Conservation (phyloP, 2,329 filamentous ascomycete species). For the Biscogniauxia mediterranea region DNA sequence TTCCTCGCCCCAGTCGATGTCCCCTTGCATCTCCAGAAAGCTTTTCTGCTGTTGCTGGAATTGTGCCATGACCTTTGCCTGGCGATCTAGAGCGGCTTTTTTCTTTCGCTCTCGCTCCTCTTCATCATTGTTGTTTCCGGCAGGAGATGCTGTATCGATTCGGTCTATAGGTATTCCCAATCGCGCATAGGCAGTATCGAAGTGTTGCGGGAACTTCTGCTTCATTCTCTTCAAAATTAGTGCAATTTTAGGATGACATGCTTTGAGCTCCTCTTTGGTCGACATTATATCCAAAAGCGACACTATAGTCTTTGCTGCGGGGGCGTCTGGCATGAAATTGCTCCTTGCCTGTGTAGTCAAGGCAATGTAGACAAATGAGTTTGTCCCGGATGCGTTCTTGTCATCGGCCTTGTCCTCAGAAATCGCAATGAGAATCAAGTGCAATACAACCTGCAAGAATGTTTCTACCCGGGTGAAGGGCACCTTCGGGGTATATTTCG, state of each 20-base stretch:
- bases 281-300: slow-evolving; percentile 62
- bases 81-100: slow-evolving; percentile 82
- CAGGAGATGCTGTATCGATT: slow-evolving; percentile 80
- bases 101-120: slow-evolving; percentile 83
- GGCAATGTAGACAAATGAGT: slow-evolving; percentile 72
- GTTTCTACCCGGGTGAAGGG: slow-evolving; percentile 83
- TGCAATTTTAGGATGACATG: slow-evolving; percentile 79
- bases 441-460: slow-evolving; percentile 87
- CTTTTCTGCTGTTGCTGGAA: slow-evolving; percentile 97
- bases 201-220: slow-evolving; percentile 73
- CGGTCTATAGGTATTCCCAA: slow-evolving; percentile 71
- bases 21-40: slow-evolving; percentile 86
- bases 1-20: slow-evolving; percentile 87
- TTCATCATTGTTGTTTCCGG: slow-evolving; percentile 60
- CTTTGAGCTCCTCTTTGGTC: slow-evolving; percentile 71
- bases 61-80: slow-evolving; percentile 94
- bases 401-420: slow-evolving; percentile 72
- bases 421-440: slow-evolving; percentile 82
- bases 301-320: slow-evolving; percentile 60
- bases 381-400: slow-evolving; percentile 44
- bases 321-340: slow-evolving; percentile 58
- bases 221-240: slow-evolving; percentile 82
- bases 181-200: slow-evolving; percentile 64
- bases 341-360: slow-evolving; percentile 62
- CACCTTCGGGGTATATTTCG: slow-evolving; percentile 68